phyloP scores from a whole-genome alignment of 2,329 filamentous ascomycete genomes.

The Cryoendolithus antarcticus region DNA sequence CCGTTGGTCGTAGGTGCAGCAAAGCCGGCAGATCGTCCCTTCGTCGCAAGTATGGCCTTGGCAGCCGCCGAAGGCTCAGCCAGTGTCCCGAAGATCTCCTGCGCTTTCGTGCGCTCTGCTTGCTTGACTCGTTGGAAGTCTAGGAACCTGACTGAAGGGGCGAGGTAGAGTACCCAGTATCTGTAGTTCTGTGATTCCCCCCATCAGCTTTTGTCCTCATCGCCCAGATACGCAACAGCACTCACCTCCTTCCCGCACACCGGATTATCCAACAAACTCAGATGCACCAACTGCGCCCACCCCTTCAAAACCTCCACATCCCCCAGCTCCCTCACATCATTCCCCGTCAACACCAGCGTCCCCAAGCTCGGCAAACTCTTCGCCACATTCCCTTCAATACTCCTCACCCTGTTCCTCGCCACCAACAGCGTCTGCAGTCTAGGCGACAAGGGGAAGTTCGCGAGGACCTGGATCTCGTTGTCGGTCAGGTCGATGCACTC shows the following conservation, averaged over 20 bases:
- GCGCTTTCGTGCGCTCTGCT: slow-evolving; percentile 62
- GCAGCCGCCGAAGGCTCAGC: slow-evolving; percentile 67
- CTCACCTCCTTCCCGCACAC: slow-evolving; percentile 83
- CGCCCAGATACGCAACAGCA: slow-evolving; percentile 9
- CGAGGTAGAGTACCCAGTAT: slow-evolving; percentile 80
- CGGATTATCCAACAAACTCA: slow-evolving; percentile 77
- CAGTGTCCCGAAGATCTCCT: slow-evolving; percentile 67
- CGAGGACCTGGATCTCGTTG: slow-evolving; percentile 83
- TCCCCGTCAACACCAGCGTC: slow-evolving; percentile 71
- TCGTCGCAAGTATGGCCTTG: slow-evolving; percentile 76
- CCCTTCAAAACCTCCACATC: slow-evolving; percentile 70
- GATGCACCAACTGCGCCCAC: slow-evolving; percentile 60
- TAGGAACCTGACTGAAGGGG: slow-evolving; percentile 73
- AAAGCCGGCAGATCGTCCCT: slow-evolving; percentile 55
- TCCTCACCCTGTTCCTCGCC: slow-evolving; percentile 74
- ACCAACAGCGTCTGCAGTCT: slow-evolving; percentile 79
- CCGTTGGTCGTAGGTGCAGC: slow-evolving; percentile 31
- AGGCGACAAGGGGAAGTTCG: slow-evolving; percentile 85
- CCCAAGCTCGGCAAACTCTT: slow-evolving; percentile 69
- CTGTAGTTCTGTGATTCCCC: slow-evolving; percentile 60
- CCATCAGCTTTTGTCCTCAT: slow-evolving; percentile 1
- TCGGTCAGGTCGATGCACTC: slow-evolving; percentile 97
- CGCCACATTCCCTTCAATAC: slow-evolving; percentile 64
- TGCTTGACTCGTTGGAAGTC: slow-evolving; percentile 89
- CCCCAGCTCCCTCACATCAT: slow-evolving; percentile 70